Conservation (phyloP, 2,329 filamentous ascomycete species). For the Alternaria sp. region DNA sequence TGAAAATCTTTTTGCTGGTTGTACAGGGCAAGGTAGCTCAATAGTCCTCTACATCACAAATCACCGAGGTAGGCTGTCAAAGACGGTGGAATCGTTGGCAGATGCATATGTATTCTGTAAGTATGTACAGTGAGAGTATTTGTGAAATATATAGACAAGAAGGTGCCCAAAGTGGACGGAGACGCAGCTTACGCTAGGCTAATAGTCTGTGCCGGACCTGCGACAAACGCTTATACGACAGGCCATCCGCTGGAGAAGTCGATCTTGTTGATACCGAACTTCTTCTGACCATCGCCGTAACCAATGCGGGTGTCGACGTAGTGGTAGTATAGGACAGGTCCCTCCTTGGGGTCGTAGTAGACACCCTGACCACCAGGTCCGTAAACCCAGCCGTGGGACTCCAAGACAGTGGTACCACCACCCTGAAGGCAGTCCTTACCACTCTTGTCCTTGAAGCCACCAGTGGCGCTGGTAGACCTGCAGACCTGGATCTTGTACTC, state of each 20-base stretch:
- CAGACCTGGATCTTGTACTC: constrained; percentile 75
- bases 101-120: background rate
- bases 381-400: constrained; percentile 68
- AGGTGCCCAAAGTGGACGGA: background rate
- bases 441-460: constrained; percentile 65
- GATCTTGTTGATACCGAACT: constrained; percentile 63
- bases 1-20: background rate
- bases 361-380: constrained; percentile 73
- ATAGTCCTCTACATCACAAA: background rate
- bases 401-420: constrained; percentile 69
- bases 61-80: background rate
- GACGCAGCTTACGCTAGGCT: background rate
- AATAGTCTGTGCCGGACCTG: background rate
- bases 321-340: constrained; percentile 70
- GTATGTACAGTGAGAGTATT: background rate
- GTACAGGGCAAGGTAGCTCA: background rate
- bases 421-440: constrained; percentile 63
- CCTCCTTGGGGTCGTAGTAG: constrained; percentile 59
- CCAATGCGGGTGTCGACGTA: constrained; percentile 66
- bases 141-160: background rate
- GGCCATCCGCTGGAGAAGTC: constrained; percentile 62
- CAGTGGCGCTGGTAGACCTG: constrained; percentile 61
- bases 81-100: background rate
- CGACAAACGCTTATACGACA: constrained; percentile 35
- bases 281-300: constrained; percentile 61